Evolutionary conservation across 164 flowering plant species (phyloP), one percentile per base, ranked within the genome.

Genomic region (Brasenia schreberi): DNA sequence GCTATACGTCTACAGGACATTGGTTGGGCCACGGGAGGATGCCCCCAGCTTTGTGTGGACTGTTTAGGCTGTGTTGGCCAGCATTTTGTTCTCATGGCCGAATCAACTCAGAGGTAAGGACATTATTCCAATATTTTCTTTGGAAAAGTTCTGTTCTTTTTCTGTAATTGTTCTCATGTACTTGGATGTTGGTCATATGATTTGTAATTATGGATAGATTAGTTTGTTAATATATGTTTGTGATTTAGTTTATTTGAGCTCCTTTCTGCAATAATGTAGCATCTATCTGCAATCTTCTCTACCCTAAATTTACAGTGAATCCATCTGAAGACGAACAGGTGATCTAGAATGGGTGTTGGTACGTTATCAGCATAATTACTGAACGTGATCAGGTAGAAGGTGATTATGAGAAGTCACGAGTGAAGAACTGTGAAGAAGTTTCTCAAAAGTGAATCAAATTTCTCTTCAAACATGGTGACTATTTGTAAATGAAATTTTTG

Each of bases 1-100:
- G 82, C 76, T 91, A 86, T 91, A 83, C 69, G 74, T 91, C 62
- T 91, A 91, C 62, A 86, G 97, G 33, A 79, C 93, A 1, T 49
- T 91, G 74, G 88, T 62, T 19, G 97, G 97, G 59, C 86, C 78
- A 0, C 70, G 97, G 73, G 65, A 65, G 14, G 97, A 91, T 76
- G 85, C 86, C 7, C 97, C 97, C 0, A 79, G 78, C 2, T 91
- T 78, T 73, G 96, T 91, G 42, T 81, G 80, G 82, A 88, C 59
- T 1, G 11, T 63, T 7, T 68, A 68, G 70, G 17, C 56, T 49
- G 16, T 9, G 56, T 49, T 49, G 56, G 16, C 9, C 5, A 14
- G 16, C 16, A 49, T 49, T 9, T 14, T 49, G 56, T 1, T 49
- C 16, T 49, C 12, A 9, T 49, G 56, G 56, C 16, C 4, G 12